Conservation (phyloP, 257 asterid species). For the Thymus quinquecostatus region DNA sequence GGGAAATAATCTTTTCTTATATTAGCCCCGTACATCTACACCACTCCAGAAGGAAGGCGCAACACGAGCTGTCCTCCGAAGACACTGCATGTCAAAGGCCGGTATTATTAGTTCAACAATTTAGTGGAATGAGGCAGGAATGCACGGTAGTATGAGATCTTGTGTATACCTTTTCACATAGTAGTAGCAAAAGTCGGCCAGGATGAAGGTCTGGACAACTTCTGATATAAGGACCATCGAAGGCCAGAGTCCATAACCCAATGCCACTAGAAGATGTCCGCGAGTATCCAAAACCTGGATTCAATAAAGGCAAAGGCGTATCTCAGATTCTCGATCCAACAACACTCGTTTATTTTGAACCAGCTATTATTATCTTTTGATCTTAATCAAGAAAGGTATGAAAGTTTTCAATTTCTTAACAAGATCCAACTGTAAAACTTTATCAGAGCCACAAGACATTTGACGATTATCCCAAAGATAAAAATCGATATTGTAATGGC, state of each 20-base stretch:
- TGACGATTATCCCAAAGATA: neutral
- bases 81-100: slow-evolving; percentile 53
- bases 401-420: neutral
- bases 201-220: slow-evolving; percentile 71
- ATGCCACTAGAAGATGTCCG: slow-evolving; percentile 63
- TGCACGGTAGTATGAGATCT: neutral
- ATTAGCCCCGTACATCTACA: slow-evolving; percentile 26
- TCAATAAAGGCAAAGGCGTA: slow-evolving; percentile 9
- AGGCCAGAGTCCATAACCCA: slow-evolving; percentile 79
- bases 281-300: slow-evolving; percentile 67
- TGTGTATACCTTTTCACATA: slow-evolving; percentile 62
- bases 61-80: slow-evolving; percentile 74
- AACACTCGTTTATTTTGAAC: neutral
- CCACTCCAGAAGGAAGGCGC: slow-evolving; percentile 83
- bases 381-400: neutral
- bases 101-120: slow-evolving; percentile 25
- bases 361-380: neutral
- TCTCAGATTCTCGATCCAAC: neutral
- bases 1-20: slow-evolving; percentile 28
- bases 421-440: slow-evolving; percentile 1
- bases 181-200: slow-evolving; percentile 77
- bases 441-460: slow-evolving; percentile 5
- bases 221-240: slow-evolving; percentile 72
- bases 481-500: neutral
- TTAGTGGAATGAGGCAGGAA: neutral